Base-by-base conservation (phyloP, 2,329 filamentous ascomycete genomes). In the Claviceps arundinis region DNA sequence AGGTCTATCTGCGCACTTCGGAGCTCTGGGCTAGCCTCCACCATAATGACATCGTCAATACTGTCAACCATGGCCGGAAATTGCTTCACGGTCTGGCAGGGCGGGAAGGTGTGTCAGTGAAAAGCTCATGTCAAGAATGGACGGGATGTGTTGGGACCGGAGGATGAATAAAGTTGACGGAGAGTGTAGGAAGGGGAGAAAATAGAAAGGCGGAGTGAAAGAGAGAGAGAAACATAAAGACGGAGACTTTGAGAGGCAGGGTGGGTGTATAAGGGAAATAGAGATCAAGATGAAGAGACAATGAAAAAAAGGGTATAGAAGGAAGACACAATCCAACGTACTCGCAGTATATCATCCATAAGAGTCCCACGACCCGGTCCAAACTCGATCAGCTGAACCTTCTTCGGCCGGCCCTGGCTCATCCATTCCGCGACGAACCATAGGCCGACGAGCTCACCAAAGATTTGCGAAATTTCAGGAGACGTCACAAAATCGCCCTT, bases 401-500 rank as follows among this genome's bases (percentile, higher is more conserved):
- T 74, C 55, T 72, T 80, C 52, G 80, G 85, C 55, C 76, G 77
- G 16, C 89, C 90, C 66, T 98, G 93, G 42, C 86, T 85, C 66
- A 97, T 87, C 91, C 93, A 98, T 74, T 98, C 93, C 43, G 91
- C 84, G 50, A 97, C 84, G 56, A 95, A 84, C 93, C 93, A 98
- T 60, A 98, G 80, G 4, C 89, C 93, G 52, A 97, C 75, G 30
- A 98, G 76, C 70, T 98, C 93, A 24, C 93, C 93, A 69, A 98
- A 98, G 13, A 97, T 79, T 65, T 97, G 93, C 1, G 90, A 96
- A 60, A 98, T 97, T 68, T 98, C 93, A 0, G 93, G 93, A 0
- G 90, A 96, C 0, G 93, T 98, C 50, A 97, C 85, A 64, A 98
- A 98, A 68, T 98, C 93, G 26, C 93, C 93, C 62, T 88, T 87